These are phyloP conservation scores for Suhomyces atakaporum DNA, from an alignment of 1,139 yeast species.

Conservation along the genomic window DNA sequence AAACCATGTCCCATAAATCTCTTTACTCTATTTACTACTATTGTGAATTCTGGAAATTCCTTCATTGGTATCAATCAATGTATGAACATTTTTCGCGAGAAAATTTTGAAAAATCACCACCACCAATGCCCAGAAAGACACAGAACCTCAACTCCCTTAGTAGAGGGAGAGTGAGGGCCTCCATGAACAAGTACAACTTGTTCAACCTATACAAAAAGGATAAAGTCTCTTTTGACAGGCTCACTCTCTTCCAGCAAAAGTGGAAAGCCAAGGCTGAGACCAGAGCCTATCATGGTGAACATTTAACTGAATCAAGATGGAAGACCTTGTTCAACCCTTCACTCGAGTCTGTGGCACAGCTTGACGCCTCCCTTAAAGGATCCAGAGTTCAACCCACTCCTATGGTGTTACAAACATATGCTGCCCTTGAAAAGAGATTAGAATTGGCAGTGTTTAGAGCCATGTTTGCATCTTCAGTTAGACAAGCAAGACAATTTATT, in stretches of 20 bases:
- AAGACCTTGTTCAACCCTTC: conserved; percentile 70
- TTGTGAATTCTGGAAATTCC: too few relatives aligned
- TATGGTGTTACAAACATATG: conserved; percentile 83
- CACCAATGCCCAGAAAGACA: conserved; percentile 63
- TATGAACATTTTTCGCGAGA: too few relatives aligned
- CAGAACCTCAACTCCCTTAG: conserved; percentile 58
- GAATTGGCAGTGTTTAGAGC: conserved; percentile 90
- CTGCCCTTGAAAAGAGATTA: conserved; percentile 81
- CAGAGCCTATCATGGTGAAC: conserved; percentile 95
- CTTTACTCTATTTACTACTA: too few relatives aligned
- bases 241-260: conserved; percentile 82
- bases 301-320: conserved; percentile 82
- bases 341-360: conserved; percentile 80
- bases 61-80: too few relatives aligned
- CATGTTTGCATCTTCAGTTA: conserved; percentile 88
- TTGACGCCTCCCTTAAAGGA: conserved; percentile 74
- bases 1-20: too few relatives aligned
- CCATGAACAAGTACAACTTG: conserved; percentile 89
- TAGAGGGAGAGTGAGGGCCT: conserved; percentile 80
- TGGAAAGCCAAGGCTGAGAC: conserved; percentile 92
- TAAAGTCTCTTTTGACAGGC: conserved; percentile 50
- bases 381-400: conserved; percentile 63
- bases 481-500: conserved; percentile 92
- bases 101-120: conserved; percentile 5
- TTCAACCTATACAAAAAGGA: conserved; percentile 81